Evolutionary conservation across 1,284 basidiomycete genomes (phyloP).

Genomic region (Ustilago vetiveriae): DNA sequence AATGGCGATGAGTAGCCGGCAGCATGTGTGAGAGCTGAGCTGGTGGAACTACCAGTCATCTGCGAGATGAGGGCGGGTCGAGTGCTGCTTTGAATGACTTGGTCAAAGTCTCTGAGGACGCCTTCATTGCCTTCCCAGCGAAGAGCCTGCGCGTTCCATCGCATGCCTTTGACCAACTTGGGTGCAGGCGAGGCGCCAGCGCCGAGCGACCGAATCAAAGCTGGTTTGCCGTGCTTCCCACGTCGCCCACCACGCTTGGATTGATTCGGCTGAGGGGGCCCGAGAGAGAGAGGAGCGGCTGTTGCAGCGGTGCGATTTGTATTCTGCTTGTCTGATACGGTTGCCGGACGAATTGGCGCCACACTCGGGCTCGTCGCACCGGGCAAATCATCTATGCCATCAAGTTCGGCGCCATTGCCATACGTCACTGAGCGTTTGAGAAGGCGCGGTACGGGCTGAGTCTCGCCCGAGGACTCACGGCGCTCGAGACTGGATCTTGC

Average conservation of each 20-base stretch:
- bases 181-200: conserved; percentile 28
- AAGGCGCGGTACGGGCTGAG: conserved; percentile 71
- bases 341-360: conserved; percentile 10
- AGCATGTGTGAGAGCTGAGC: conserved; percentile 27
- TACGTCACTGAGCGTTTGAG: conserved; percentile 81
- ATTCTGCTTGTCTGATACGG: conserved; percentile 68
- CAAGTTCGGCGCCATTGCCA: conserved; percentile 92
- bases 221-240: conserved; percentile 67
- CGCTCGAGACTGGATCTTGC: conserved; percentile 12
- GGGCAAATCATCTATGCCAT: conserved; percentile 87
- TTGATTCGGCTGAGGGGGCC: conserved; percentile 1
- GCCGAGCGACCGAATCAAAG: conserved; percentile 53
- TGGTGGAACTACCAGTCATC: conserved; percentile 44
- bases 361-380: conserved; percentile 71
- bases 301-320: conserved; percentile 67
- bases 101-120: conserved; percentile 86
- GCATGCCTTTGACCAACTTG: conserved; percentile 77
- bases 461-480: conserved; percentile 16
- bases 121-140: conserved; percentile 98
- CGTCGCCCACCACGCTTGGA: conserved; percentile 65
- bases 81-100: conserved; percentile 79
- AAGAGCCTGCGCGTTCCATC: conserved; percentile 86
- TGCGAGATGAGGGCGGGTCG: conserved; percentile 86
- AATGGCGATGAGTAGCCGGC: conserved; percentile 28
- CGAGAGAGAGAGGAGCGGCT: not conserved